Base-by-base conservation (phyloP, 495 filamentous ascomycete species). In the Hyaloscypha bicolor region DNA sequence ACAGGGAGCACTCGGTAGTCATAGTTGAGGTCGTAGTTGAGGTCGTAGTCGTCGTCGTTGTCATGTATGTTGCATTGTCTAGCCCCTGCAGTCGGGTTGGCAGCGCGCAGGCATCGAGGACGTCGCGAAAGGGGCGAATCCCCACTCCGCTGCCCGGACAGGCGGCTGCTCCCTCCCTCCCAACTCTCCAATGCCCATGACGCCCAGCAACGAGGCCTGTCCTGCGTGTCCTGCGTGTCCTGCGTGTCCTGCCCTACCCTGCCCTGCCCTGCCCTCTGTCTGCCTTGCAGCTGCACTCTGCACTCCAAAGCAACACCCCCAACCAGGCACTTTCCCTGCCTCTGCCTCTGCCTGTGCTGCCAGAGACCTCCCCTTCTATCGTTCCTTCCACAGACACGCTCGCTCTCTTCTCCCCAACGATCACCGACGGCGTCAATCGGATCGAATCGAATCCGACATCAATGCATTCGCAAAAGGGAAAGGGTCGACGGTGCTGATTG, bases 401-500 rank as follows among this genome's bases (percentile, higher is more conserved):
- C 59, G 35, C 59, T 48, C 33, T 30, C 22, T 48, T 21, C 29
- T 48, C 59, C 22, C 21, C 59, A 22, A 42, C 19, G n/a, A 61
- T 45, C 59, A 45, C 33, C 59, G 37, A 45, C 33, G 35, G 59
- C 30, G 14, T 61, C 59, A 56, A 56, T 61, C 42, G 42, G 11
- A 48, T 30, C 29, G 30, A 29, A 12, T 31, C 14, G 31, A 60
- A 60, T 25, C 21, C 61, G 32, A 63, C 61, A 63, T 63, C 61
- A 33, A 63, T 63, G 61, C 48, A 63, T 37, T 29, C 21, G 22
- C 61, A 35, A 25, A 8, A 25, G 29, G 61, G 37, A 61, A 65
- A 61, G 33, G 62, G 56, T 55, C 55, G 62, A 65, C 45, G 56
- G 30, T 60, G 67, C 57, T 69, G 67, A 69, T 42, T 60, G 30